Base-by-base conservation (phyloP, 257 asterid species). In the Scutellaria minor region DNA sequence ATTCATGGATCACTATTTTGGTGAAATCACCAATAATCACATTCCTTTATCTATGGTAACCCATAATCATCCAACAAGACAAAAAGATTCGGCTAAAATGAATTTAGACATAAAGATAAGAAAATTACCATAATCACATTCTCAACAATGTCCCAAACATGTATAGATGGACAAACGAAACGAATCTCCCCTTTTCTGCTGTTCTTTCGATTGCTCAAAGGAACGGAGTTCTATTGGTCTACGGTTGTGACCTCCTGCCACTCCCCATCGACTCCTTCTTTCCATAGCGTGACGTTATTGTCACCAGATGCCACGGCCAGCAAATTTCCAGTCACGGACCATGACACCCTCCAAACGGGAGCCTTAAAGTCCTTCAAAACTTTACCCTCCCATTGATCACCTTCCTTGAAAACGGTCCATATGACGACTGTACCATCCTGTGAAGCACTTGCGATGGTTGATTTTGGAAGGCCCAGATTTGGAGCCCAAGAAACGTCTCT, bases 401-500 rank as follows among this genome's bases (percentile, higher is more conserved):
- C 96, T 78, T 91, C 97, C 75, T 87, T 88, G 2, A 84, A 87
- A 42, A 80, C 92, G 0, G 97, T 88, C 98, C 97, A 93, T 70
- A 93, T 84, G 14, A 93, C 96, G 6, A 93, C 97, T 0, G 86
- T 89, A 22, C 98, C 96, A 59, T 93, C 98, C 81, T 93, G 96
- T 22, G 98, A 93, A 80, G 92, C 96, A 72, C 98, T 93, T 0
- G 98, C 98, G 20, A 93, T 84, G 7, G 98, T 93, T 24, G 98
- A 86, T 70, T 89, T 93, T 1, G 98, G 98, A 51, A 93, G 98
- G 9, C 98, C 98, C 86, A 91, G 75, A 27, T 93, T 93, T 4
- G 98, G 97, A 0, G 98, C 97, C 98, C 98, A 94, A 0, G 97
- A 88, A 50, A 94, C 98, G 51, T 94, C 98, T 60, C 98, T 91